Evolutionary conservation across 371 early-diverging fungal genomes (phyloP), one percentile per base, ranked within the genome.

Genomic region (Rhizomucor miehei): DNA sequence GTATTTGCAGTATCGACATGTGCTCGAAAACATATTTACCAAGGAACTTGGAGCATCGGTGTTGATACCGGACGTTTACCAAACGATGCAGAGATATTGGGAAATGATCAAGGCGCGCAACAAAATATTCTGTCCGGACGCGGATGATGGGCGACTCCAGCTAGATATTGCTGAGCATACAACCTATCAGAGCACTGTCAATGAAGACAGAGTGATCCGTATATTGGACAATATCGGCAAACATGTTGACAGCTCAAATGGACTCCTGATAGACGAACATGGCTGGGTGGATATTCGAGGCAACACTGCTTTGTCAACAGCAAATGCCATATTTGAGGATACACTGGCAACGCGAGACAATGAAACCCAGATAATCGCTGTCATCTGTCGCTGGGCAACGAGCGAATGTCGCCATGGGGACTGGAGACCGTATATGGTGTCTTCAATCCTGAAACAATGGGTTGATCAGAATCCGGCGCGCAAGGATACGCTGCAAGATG

Each of bases 361-460:
- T 9, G 52, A 46, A 6, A 38, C 52, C 14, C 64, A 64, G 12
- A 41, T 62, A 9, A 54, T 75, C 1, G 50, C 56, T 29, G 66
- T 69, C 3, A 60, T 86, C 41, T 86, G 84, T 63, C 71, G 71
- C 12, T 86, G 86, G 86, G 84, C 84, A 1, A 75, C 77, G 1
- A 83, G 75, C 4, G 70, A 67, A 20, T 69, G 70, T 1, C 66
- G 83, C 6, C 66, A 69, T 25, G 84, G 86, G n/a, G 79, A 81
- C 48, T 80, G 81, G 69, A 72, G 86, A 3, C 65, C 75, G 0
- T 87, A 81, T 60, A 60, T 84, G 6, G 78, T 83, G 1, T 66
- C 79, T 11, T 75, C 81, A 0, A 65, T 87, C 6, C 60, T 87
- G 6, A 43, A 54, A 1, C 46, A 69, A 21, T 84, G 82, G 82